phyloP scores from a whole-genome alignment of 306 rosid genomes.

The Inga oerstediana region DNA sequence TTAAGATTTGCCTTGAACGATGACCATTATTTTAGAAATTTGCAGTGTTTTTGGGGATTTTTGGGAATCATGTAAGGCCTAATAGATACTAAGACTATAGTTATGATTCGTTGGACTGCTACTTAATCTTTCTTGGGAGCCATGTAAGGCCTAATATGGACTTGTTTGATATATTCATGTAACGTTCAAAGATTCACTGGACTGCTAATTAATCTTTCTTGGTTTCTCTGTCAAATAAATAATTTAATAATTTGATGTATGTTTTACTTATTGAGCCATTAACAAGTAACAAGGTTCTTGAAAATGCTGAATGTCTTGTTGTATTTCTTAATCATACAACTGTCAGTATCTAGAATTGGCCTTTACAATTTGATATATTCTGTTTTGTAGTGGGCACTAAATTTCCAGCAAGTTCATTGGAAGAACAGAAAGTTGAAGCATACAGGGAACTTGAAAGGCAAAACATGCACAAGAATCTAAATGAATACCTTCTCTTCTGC shows the following conservation, averaged over 20 bases:
- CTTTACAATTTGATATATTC: not conserved
- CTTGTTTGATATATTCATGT: not conserved
- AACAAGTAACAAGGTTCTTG: not conserved
- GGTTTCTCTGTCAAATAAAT: not conserved
- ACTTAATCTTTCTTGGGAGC: constrained; percentile 6
- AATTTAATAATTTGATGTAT: too few species aligned
- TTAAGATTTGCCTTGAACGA: too few species aligned
- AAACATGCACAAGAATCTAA: constrained; percentile 61
- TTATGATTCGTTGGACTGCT: constrained; percentile 1
- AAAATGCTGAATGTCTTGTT: not conserved
- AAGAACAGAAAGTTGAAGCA: constrained; percentile 65
- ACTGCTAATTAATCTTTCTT: constrained; percentile 17
- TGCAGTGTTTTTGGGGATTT: not conserved
- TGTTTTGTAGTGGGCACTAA: constrained; percentile 69
- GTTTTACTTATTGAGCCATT: not conserved
- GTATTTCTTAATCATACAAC: constrained; percentile 5
- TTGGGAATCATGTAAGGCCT: not conserved
- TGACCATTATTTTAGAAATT: too few species aligned
- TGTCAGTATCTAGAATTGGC: constrained; percentile 30
- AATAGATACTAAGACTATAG: not conserved
- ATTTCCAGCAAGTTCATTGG: constrained; percentile 62
- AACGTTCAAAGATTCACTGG: not conserved
- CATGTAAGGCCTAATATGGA: too few species aligned
- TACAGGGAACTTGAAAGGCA: constrained; percentile 66
- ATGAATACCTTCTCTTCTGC: constrained; percentile 61